A percentile compares a stretch with the other conserved stretches of the same genome.
phyloP scores from a whole-genome alignment of 1,139 yeast species.

The Diutina pseudorugosa region DNA sequence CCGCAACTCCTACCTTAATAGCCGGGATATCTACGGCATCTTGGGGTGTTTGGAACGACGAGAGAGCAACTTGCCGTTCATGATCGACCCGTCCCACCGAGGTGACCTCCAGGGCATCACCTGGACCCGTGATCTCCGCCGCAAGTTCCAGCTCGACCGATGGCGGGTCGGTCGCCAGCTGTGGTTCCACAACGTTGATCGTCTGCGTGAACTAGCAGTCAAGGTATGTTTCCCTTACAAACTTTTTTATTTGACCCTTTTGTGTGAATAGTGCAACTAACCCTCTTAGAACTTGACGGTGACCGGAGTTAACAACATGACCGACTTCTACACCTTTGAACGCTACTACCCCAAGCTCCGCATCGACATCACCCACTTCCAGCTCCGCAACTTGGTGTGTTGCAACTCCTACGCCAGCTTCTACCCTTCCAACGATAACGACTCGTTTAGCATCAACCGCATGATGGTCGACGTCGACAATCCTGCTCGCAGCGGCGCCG shows the following conservation, averaged over 20 bases:
- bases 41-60: slow-evolving; percentile 2
- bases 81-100: neutral
- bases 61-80: neutral
- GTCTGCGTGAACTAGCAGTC: slow-evolving; percentile 20
- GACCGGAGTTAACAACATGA: slow-evolving; percentile 11
- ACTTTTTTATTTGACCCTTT: neutral
- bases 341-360: slow-evolving; percentile 32
- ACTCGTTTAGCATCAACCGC: slow-evolving; percentile 26
- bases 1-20: neutral
- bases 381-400: slow-evolving; percentile 39
- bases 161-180: slow-evolving; percentile 21
- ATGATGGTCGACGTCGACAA: slow-evolving; percentile 18
- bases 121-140: slow-evolving; percentile 23
- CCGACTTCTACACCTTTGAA: slow-evolving; percentile 27
- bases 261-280: slow-evolving; percentile 1
- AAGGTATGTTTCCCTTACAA: slow-evolving; percentile 18
- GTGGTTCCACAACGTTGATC: slow-evolving; percentile 30
- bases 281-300: slow-evolving; percentile 16
- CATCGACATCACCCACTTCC: slow-evolving; percentile 45
- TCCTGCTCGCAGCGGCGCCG: slow-evolving; percentile 11
- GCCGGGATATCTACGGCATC: neutral
- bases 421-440: slow-evolving; percentile 26
- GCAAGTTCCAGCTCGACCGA: slow-evolving; percentile 23
- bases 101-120: slow-evolving; percentile 22
- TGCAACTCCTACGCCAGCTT: slow-evolving; percentile 27